Evolutionary conservation across 352 stramenopile species (phyloP).

Genomic region (Hyphochytrium catenoides): DNA sequence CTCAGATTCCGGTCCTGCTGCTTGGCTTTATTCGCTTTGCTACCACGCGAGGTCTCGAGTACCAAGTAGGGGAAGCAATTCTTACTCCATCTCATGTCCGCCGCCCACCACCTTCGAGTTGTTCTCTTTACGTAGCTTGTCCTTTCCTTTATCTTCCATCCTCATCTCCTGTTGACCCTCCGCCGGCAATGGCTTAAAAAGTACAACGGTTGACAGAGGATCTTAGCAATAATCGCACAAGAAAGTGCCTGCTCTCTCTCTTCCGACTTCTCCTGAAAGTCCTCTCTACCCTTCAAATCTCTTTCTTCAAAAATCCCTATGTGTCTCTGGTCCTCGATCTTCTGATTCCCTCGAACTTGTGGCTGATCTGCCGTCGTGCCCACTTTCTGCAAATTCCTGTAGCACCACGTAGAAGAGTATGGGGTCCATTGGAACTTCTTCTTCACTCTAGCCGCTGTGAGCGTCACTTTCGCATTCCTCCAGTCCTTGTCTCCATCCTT

Average conservation of each 20-base stretch:
- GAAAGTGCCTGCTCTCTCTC: no score
- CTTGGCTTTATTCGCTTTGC: constrained; percentile 39
- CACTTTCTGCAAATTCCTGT: background rate
- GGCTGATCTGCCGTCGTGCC: constrained; percentile 4
- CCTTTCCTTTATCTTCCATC: constrained; percentile 10
- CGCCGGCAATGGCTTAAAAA: background rate
- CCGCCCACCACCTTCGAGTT: no score
- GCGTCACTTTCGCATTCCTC: constrained; percentile 33
- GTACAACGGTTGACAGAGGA: background rate
- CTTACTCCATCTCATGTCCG: no score
- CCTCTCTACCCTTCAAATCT: no score
- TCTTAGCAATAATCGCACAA: no score
- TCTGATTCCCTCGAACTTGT: constrained; percentile 6
- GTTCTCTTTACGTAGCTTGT: no score
- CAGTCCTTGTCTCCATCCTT: constrained; percentile 20
- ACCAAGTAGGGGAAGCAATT: constrained; percentile 38
- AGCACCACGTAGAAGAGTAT: constrained; percentile 93
- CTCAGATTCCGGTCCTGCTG: constrained; percentile 33
- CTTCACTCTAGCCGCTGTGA: constrained; percentile 75
- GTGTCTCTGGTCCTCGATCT: constrained; percentile 1
- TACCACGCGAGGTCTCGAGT: constrained; percentile 54
- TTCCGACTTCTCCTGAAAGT: no score
- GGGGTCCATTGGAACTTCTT: constrained; percentile 99
- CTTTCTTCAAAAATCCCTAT: constrained; percentile 1
- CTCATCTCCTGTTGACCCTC: constrained; percentile 1